Evolutionary conservation across 1,284 basidiomycete species (phyloP), one percentile per base, ranked within the genome.

Genomic region (Ceratobasidium sp.): DNA sequence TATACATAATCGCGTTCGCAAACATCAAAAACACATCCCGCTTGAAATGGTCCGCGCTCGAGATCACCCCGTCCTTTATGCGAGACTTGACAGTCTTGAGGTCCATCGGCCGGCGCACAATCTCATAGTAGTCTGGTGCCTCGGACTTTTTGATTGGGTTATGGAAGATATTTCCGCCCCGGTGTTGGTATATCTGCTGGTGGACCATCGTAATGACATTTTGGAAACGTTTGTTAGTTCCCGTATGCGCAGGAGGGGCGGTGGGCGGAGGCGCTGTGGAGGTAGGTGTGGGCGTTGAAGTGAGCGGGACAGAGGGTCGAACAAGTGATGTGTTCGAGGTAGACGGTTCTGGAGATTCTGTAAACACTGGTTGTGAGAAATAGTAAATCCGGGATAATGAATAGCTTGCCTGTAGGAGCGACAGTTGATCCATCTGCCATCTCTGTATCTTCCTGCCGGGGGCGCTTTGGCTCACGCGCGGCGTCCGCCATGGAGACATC

Each of bases 1-100:
- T 98, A 81, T 95, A 98, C 91, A 98, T 94, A 87, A 96, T 91
- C 14, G 96, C 94, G 79, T 98, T 98, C 43, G 95, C 93, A 81
- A 97, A 96, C 91, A 98, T 95, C 73, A 98, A 84, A 78, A 89
- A 91, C 7, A 97, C 88, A 78, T 98, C 96, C 74, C 94, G 85
- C 80, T 95, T 92, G 78, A 93, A 96, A 80, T 98, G 95, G 47
- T 90, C 85, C 1, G 93, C 92, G 75, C 88, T 94, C 4, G 86
- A 83, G 58, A 97, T 93, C 1, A 87, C 78, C 0, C 95, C 95
- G 77, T 95, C 93, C 78, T 92, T 92, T 76, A 98, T 89, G 74
- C 87, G 87, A 18, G 85, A 85, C 79, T 93, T 92, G 79, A 98
- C 91, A 0, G 92, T 96, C 81, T 95, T 96, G 69, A 98, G 85